Conservation (phyloP, 768 basidiomycete species). For the Xerocomellus dryophilus region DNA sequence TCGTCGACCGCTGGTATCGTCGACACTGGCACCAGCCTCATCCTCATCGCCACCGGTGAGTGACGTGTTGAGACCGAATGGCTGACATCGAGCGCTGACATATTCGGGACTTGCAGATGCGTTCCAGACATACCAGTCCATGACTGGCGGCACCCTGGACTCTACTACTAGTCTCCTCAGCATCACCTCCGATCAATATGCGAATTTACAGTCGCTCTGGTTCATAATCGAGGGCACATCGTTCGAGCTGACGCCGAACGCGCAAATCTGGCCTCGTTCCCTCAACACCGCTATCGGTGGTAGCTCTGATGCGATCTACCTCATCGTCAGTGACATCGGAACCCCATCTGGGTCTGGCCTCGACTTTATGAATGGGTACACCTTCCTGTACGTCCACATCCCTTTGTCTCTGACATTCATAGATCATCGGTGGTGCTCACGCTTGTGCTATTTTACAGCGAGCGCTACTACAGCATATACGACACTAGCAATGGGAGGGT, state of each 20-base stretch:
- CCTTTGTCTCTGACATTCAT: background rate
- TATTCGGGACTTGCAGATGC: conserved; percentile 20
- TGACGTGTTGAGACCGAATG: background rate
- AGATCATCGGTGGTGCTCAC: too few relatives aligned
- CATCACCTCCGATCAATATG: conserved; percentile 24
- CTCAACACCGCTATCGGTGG: conserved; percentile 31
- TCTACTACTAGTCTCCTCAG: conserved; percentile 26
- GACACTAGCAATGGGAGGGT: background rate
- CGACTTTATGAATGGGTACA: conserved; percentile 19
- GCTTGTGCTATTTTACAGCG: background rate
- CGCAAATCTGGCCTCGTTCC: conserved; percentile 34
- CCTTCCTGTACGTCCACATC: conserved; percentile 2
- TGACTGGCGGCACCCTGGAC: conserved; percentile 28
- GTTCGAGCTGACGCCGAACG: conserved; percentile 21
- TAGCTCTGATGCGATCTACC: conserved; percentile 23
- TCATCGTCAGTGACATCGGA: conserved; percentile 24
- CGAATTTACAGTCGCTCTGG: conserved; percentile 19
- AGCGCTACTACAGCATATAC: background rate
- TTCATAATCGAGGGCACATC: conserved; percentile 22
- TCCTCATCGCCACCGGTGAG: conserved; percentile 25
- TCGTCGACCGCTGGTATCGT: conserved; percentile 30
- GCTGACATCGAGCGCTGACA: background rate
- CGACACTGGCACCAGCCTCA: conserved; percentile 32
- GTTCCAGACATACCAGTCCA: conserved; percentile 16
- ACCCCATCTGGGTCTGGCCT: conserved; percentile 4